Evolutionary conservation across 257 asterid genomes (phyloP).

Genomic region (Solanum dulcamara): DNA sequence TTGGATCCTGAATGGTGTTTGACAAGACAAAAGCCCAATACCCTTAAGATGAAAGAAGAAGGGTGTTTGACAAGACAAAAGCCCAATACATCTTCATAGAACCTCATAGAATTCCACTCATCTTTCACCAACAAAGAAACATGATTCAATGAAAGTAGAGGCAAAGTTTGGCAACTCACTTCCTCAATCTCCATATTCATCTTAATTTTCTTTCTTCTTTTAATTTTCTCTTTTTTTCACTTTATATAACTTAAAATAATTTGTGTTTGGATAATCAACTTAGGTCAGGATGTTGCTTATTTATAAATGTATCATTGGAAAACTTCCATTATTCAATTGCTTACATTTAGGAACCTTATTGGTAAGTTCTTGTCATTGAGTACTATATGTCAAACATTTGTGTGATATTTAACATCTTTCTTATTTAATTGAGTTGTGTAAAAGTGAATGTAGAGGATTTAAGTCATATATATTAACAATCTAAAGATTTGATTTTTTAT

Average conservation of each 20-base stretch:
- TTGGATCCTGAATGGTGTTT: background rate
- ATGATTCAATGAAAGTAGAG: constrained; percentile 25
- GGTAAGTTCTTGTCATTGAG: background rate
- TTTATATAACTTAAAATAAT: background rate
- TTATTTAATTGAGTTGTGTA: background rate
- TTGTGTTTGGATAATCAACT: background rate
- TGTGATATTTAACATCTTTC: background rate
- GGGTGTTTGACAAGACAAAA: constrained; percentile 23
- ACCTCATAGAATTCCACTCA: constrained; percentile 10
- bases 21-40: constrained; percentile 18
- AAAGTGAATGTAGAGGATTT: background rate
- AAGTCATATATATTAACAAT: too few species aligned
- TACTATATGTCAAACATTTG: background rate
- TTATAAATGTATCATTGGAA: background rate
- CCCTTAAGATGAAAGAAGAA: constrained; percentile 23
- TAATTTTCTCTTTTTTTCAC: background rate
- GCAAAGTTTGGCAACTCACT: constrained; percentile 2
- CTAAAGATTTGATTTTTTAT: too few species aligned
- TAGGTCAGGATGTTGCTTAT: background rate
- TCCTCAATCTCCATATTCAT: background rate
- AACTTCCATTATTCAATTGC: background rate
- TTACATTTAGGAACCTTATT: background rate
- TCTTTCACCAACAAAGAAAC: constrained; percentile 19
- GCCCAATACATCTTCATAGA: constrained; percentile 23
- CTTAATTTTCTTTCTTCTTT: background rate